Evolutionary conservation across 2,329 filamentous ascomycete species (phyloP), one percentile per base, ranked within the genome.

Genomic region (Pseudogymnoascus sp.): DNA sequence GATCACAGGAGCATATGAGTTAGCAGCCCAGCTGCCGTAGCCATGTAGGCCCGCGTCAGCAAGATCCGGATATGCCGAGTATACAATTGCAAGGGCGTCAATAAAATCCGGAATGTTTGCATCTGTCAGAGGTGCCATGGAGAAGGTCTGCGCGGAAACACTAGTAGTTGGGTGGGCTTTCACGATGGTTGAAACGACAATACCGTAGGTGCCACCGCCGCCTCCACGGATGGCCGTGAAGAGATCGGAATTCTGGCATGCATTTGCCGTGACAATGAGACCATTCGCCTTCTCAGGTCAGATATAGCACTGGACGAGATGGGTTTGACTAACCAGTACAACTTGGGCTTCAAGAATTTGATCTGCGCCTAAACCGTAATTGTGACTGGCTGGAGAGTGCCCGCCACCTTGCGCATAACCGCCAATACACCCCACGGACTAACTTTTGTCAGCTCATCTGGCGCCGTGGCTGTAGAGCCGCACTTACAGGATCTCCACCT

Each of bases 341-440:
- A 79, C 74, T 33, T 76, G 68, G 5, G 72, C 71, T 62, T 78
- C 76, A 36, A 80, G 74, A 1, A 77, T 71, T 65, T 80, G 75
- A 64, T 80, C 78, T 0, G 76, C 74, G 1, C 72, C 77, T 10
- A 80, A 70, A 2, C 77, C 78, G 62, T 77, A 78, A 31, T 74
- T 69, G 41, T 69, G 71, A 9, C 73, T 72, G 7, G 73, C 70
- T 1, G 75, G 73, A 2, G 72, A 72, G 58, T 80, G 77, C 9
- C 78, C 77, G 17, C 75, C 78, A 3, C 77, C 76, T 29, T 74
- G 72, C 0, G 71, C 67, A 69, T 74, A 78, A 1, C 76, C 77
- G 5, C 75, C 75, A 42, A 72, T 67, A 63, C 68, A 63, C 15
- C 72, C 70, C 63, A 69, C 62, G 27, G 70, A 65, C 42, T 69